These are phyloP conservation scores for Simmondsia chinensis DNA, from an alignment of 148 eudicot genomes.

Conservation along the genomic window DNA sequence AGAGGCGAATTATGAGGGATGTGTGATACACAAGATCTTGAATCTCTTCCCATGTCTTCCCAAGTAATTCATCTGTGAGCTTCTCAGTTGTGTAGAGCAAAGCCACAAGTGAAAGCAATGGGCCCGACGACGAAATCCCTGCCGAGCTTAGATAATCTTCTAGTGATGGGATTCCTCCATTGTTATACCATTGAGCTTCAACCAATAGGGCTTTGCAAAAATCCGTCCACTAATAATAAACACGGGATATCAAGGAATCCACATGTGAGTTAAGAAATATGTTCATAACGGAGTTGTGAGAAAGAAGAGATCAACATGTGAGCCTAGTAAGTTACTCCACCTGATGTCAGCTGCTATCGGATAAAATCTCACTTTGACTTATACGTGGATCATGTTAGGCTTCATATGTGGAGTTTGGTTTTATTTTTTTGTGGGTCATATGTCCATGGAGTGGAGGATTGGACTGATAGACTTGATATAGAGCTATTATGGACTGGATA, in stretches of 20 bases:
- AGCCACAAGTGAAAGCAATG: constrained; percentile 26
- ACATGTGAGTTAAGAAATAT: background rate
- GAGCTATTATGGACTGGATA: background rate
- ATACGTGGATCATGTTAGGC: too few species aligned
- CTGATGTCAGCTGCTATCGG: too few species aligned
- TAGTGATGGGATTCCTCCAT: constrained; percentile 21
- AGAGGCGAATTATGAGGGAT: constrained; percentile 35
- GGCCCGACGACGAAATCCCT: constrained; percentile 42
- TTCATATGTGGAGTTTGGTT: too few species aligned
- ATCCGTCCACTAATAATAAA: constrained; percentile 33
- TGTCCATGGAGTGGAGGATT: background rate
- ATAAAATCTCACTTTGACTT: too few species aligned
- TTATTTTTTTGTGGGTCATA: too few species aligned
- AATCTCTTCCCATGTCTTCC: constrained; percentile 1
- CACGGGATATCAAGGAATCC: too few species aligned
- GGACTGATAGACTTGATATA: background rate
- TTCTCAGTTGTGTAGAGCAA: constrained; percentile 15
- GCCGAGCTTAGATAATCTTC: constrained; percentile 27
- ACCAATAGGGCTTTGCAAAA: constrained; percentile 31
- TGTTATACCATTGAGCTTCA: constrained; percentile 42
- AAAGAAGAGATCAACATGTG: background rate
- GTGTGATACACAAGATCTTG: constrained; percentile 23
- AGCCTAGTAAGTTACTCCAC: too few species aligned
- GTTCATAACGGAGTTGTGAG: too few species aligned
- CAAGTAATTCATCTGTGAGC: background rate